Evolutionary conservation across 768 basidiomycete genomes (phyloP).

Genomic region (Lentinula boryana): DNA sequence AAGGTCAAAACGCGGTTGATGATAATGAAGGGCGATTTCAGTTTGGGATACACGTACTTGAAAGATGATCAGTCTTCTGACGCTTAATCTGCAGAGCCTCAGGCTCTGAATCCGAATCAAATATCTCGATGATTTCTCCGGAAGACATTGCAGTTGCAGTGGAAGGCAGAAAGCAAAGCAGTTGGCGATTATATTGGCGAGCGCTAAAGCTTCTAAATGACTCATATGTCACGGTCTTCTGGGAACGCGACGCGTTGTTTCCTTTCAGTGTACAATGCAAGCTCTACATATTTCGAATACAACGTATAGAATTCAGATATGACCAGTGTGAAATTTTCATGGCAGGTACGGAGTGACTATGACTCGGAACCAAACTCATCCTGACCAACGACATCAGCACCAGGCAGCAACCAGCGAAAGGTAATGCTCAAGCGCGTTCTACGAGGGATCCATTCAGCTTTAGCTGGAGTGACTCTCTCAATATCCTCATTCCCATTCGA

Average conservation of each 20-base stretch:
- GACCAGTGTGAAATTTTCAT: no score
- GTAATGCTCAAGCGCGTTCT: slow-evolving; percentile 73
- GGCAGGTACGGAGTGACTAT: no score
- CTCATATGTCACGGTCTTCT: no score
- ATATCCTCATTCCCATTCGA: slow-evolving; percentile 14
- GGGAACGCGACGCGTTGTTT: no score
- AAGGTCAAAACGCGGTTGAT: background rate
- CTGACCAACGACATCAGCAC: slow-evolving; percentile 75
- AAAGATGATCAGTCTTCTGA: slow-evolving; percentile 25
- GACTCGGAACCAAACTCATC: background rate
- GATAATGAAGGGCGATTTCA: background rate
- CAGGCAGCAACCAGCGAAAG: slow-evolving; percentile 79
- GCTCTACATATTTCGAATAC: no score
- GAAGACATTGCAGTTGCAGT: background rate
- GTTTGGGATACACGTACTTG: slow-evolving; percentile 5
- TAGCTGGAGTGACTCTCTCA: background rate
- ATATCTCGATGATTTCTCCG: slow-evolving; percentile 10
- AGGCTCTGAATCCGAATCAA: slow-evolving; percentile 17
- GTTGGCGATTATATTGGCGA: no score
- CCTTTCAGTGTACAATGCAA: no score
- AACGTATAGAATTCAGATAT: no score
- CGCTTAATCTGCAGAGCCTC: slow-evolving; percentile 19
- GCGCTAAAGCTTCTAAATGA: no score
- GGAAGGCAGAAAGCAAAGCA: no score
- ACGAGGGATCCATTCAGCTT: slow-evolving; percentile 39